Evolutionary conservation across 2,329 filamentous ascomycete genomes (phyloP), one percentile per base, ranked within the genome.

Genomic region (Graphiopsis chlorocephala): DNA sequence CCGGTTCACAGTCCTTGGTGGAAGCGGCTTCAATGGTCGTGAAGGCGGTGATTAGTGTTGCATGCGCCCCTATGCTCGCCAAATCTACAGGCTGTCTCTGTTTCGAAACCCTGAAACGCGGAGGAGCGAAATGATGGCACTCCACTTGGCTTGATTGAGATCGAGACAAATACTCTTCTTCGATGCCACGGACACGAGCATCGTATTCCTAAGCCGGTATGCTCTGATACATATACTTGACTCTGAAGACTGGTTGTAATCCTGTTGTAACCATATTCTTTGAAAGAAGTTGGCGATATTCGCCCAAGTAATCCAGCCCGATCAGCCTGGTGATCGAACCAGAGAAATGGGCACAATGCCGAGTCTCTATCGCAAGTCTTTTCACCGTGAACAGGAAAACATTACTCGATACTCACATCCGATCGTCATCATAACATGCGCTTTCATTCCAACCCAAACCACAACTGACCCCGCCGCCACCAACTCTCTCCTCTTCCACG

Each of bases 21-120:
- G 23, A 12, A 20, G 26, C 26, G 10, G 50, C 26, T 29, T 11
- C 50, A 53, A 53, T 53, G 50, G 50, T 53, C 26, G 15, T 53
- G 50, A 20, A 31, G 14, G 50, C 6, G 47, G 17, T 31, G 26
- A 45, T 20, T 20, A 20, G 38, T 11, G 55, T 58, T 15, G 60
- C 25, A 35, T 38, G 20, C 60, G 60, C 60, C 60, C 60, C 60
- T 62, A 62, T 62, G 48, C 48, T 58, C 35, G 23, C n/a, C 47
- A 26, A 52, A 61, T 48, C 58, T 33, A 31, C 58, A 50, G 26
- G 35, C 38, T 45, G 38, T 12, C 38, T 45, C 38, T 45, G 38
- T 45, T 45, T 45, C 38, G 60, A 42, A 55, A 62, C 60, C 60
- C 60, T 62, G 48, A 50, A 50, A 28, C 48, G 23, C 50, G 60